Percentiles rank a stretch among this genome's conserved stretches.
phyloP scores from a whole-genome alignment of 495 filamentous ascomycete species.

The Tuber melanosporum region DNA sequence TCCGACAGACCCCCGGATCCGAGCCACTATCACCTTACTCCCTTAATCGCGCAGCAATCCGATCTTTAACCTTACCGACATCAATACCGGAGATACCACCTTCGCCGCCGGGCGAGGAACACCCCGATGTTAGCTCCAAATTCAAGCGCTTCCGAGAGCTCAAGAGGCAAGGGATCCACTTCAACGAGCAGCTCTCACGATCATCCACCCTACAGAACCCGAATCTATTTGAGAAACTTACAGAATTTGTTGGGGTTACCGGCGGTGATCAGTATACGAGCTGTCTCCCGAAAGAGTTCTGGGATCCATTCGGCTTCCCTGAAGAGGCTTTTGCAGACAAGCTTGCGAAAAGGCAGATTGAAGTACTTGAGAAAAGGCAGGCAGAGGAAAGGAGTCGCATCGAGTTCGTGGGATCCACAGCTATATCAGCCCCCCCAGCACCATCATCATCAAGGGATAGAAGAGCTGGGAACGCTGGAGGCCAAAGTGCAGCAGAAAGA shows the following conservation, averaged over 20 bases:
- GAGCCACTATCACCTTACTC: conserved; percentile 64
- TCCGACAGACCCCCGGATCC: conserved; percentile 17
- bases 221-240: conserved; percentile 67
- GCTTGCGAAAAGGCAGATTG: conserved; percentile 60
- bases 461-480: conserved; percentile 8
- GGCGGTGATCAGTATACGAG: conserved; percentile 65
- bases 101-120: conserved; percentile 73
- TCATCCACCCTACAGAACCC: conserved; percentile 74
- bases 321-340: conserved; percentile 66
- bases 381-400: conserved; percentile 56
- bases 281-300: conserved; percentile 61
- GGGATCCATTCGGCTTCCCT: conserved; percentile 61
- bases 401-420: conserved; percentile 65
- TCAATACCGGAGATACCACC: conserved; percentile 63
- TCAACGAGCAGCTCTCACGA: conserved; percentile 72
- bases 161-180: conserved; percentile 81
- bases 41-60: conserved; percentile 58
- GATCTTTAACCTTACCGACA: conserved; percentile 73
- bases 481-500: conserved; percentile 46
- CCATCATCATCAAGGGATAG: conserved; percentile 35
- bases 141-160: conserved; percentile 76
- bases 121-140: conserved; percentile 52
- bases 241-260: conserved; percentile 70
- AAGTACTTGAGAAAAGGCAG: conserved; percentile 54
- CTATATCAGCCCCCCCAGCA: conserved; percentile 29